These are phyloP conservation scores for Ramularia endophylla DNA, from an alignment of 2,329 filamentous ascomycete species.

Conservation along the genomic window DNA sequence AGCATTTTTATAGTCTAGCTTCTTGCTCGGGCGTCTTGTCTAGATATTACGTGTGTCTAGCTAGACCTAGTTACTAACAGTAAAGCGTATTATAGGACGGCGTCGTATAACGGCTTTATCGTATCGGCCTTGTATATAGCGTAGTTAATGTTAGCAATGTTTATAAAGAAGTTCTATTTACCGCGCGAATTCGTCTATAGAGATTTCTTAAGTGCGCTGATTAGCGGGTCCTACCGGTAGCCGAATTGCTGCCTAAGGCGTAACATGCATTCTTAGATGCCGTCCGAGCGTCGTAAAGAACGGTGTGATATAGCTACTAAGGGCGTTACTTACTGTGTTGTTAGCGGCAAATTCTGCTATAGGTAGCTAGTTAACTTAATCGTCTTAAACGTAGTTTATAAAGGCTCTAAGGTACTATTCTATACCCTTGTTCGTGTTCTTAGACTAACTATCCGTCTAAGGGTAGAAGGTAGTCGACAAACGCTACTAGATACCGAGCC, in stretches of 20 bases:
- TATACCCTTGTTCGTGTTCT: not conserved
- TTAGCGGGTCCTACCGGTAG: not conserved
- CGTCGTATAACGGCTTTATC: not conserved
- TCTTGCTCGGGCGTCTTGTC: not conserved
- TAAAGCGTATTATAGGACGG: not conserved
- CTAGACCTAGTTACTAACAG: not conserved
- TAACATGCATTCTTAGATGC: not conserved
- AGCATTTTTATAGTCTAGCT: not conserved
- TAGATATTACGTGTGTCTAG: not conserved
- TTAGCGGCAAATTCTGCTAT: no score
- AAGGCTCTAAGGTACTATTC: not conserved
- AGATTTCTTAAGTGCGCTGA: no score
- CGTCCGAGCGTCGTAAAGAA: not conserved
- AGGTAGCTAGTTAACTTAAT: no score
- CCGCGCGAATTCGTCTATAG: not conserved
- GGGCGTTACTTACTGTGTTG: not conserved
- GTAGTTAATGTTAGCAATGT: not conserved
- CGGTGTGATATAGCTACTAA: not conserved
- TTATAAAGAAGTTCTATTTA: not conserved
- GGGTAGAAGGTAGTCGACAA: conserved; percentile 2
- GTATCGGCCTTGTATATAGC: not conserved
- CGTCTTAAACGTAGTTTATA: not conserved
- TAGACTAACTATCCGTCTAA: no score
- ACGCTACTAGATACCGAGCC: not conserved
- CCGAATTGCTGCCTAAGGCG: not conserved